A percentile compares a stretch with the other conserved stretches of the same genome.
Evolutionary conservation across 2,329 filamentous ascomycete genomes (phyloP).

Genomic region (Aureobasidium sp.): DNA sequence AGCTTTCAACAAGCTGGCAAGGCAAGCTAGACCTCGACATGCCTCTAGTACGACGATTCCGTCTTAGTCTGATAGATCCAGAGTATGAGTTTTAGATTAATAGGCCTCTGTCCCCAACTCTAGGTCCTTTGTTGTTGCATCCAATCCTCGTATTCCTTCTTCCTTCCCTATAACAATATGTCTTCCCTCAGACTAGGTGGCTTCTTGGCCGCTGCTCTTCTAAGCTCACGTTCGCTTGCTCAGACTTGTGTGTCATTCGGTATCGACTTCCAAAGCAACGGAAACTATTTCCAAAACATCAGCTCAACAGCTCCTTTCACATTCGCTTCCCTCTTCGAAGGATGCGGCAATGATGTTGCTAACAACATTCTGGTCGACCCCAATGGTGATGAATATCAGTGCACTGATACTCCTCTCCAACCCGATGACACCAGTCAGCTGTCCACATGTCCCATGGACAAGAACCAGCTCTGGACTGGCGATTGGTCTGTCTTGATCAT

Average conservation of each 20-base stretch:
- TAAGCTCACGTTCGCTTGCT: conserved; percentile 3
- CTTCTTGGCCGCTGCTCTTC: conserved; percentile 5
- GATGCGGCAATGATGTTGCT: conserved; percentile 32
- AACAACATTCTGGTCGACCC: conserved; percentile 40
- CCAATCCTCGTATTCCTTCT: neutral
- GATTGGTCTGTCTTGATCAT: conserved; percentile 40
- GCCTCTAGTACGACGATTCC: neutral
- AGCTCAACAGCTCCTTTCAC: conserved; percentile 37
- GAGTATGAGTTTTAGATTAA: conserved; percentile 1
- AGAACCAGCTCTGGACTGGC: conserved; percentile 38
- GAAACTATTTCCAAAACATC: conserved; percentile 41
- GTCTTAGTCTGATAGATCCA: neutral
- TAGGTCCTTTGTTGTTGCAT: neutral
- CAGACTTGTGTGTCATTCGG: conserved; percentile 26
- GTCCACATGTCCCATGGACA: conserved; percentile 38
- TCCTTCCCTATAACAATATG: neutral
- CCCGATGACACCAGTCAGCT: conserved; percentile 34
- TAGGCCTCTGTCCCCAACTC: neutral
- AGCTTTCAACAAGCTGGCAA: neutral
- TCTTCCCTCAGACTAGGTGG: conserved; percentile 2
- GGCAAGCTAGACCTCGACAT: neutral
- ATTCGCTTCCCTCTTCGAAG: conserved; percentile 38
- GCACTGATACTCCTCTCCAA: conserved; percentile 34
- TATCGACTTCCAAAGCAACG: conserved; percentile 38
- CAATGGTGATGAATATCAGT: conserved; percentile 35